A percentile compares a stretch with the other conserved stretches of the same genome.
Conservation (phyloP, 768 basidiomycete genomes). For the Amanita molliuscula region DNA sequence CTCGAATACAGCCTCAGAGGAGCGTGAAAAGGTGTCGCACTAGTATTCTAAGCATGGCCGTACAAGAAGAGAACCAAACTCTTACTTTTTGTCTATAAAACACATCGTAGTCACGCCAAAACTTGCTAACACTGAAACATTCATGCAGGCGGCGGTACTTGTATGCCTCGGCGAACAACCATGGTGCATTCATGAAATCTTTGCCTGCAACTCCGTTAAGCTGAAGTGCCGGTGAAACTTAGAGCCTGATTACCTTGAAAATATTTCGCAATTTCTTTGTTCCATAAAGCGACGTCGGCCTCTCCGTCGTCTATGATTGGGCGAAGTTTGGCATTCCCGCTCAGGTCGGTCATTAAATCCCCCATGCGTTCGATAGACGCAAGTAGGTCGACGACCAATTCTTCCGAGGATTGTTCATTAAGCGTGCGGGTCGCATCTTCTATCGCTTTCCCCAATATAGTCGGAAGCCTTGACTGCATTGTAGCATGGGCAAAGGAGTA, state of each 20-base stretch:
- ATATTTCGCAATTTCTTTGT: slow-evolving; percentile 92
- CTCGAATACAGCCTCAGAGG: slow-evolving; percentile 87
- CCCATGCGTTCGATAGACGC: slow-evolving; percentile 87
- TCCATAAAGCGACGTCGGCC: slow-evolving; percentile 91
- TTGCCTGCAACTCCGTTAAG: slow-evolving; percentile 38
- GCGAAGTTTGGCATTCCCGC: slow-evolving; percentile 72
- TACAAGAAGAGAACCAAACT: not conserved
- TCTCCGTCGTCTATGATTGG: slow-evolving; percentile 88
- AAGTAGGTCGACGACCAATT: slow-evolving; percentile 75
- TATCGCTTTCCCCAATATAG: slow-evolving; percentile 92
- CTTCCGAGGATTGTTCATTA: slow-evolving; percentile 78
- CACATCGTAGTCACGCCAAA: slow-evolving; percentile 86
- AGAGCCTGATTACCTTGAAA: slow-evolving; percentile 57
- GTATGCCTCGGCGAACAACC: slow-evolving; percentile 94
- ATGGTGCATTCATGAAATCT: slow-evolving; percentile 93
- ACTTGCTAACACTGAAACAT: slow-evolving; percentile 86
- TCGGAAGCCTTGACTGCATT: slow-evolving; percentile 93
- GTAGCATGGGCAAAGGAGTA: slow-evolving; percentile 86
- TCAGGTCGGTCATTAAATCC: slow-evolving; percentile 78
- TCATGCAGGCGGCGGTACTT: slow-evolving; percentile 88
- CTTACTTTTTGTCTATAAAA: slow-evolving; percentile 86
- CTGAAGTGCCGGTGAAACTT: not conserved
- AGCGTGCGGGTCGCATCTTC: slow-evolving; percentile 85
- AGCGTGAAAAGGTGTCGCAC: slow-evolving; percentile 96
- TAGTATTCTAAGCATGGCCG: slow-evolving; percentile 13